Base-by-base conservation (phyloP, 139 green algal genomes). In the Bryopsis sp. region DNA sequence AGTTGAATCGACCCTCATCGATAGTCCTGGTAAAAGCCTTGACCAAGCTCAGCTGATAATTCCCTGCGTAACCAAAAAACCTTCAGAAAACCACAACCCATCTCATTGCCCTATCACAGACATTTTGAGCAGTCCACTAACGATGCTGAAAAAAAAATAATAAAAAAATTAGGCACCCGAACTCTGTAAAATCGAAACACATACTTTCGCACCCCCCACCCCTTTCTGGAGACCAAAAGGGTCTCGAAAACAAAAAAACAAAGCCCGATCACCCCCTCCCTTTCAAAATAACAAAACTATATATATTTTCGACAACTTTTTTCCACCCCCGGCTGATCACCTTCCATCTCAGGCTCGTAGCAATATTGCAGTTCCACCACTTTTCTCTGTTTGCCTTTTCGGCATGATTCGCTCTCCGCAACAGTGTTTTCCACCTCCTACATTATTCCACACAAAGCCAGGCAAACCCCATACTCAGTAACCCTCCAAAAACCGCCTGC, bases 41-140 rank as follows among this genome's bases (percentile, higher is more conserved):
- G 5, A 89, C 47, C 66, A 94, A 83, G 58, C 76, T 85, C 24
- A 71, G 70, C 26, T 76, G 65, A 78, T 94, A 94, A 2, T 72
- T 28, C 26, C 34, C 83, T 88, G 78, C 72, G 2, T n/a, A n/a
- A n/a, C n/a, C n/a, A n/a, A 29, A 15, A 2, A 37, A 2, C n/a
- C n/a, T n/a, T n/a, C n/a, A n/a, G n/a, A n/a, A n/a, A n/a, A n/a
- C n/a, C n/a, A n/a, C n/a, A n/a, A n/a, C n/a, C n/a, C n/a, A n/a
- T n/a, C n/a, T n/a, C n/a, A n/a, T n/a, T n/a, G n/a, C n/a, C n/a
- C n/a, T n/a, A n/a, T n/a, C n/a, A n/a, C n/a, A n/a, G n/a, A n/a
- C n/a, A n/a, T n/a, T n/a, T n/a, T n/a, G n/a, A n/a, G n/a, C n/a
- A n/a, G n/a, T n/a, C n/a, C n/a, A n/a, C n/a, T n/a, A n/a, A n/a